Percentiles rank a stretch among this genome's conserved stretches.
Evolutionary conservation across 2,329 filamentous ascomycete species (phyloP).

Genomic region (Clarireedia paspali): DNA sequence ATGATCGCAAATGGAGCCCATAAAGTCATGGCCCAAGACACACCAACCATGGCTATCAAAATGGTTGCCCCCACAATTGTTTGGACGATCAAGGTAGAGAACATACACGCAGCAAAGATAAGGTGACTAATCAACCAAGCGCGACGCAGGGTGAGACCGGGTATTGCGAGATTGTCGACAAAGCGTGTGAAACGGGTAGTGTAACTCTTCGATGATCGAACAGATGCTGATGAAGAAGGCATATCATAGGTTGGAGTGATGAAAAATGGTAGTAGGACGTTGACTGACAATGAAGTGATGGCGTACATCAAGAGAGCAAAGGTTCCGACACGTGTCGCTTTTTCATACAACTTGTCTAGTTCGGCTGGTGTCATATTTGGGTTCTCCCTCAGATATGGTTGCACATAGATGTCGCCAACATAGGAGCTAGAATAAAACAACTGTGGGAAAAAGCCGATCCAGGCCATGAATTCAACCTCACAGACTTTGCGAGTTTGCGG

Average conservation of each 20-base stretch:
- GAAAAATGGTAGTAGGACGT: constrained; percentile 77
- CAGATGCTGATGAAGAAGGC: constrained; percentile 26
- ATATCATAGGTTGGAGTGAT: constrained; percentile 69
- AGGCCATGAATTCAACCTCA: constrained; percentile 74
- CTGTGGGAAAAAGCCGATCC: constrained; percentile 94
- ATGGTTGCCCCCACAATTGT: constrained; percentile 65
- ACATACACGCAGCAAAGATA: constrained; percentile 77
- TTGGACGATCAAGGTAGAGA: constrained; percentile 71
- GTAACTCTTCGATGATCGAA: constrained; percentile 20
- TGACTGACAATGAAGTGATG: constrained; percentile 72
- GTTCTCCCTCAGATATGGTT: constrained; percentile 70
- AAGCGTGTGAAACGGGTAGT: constrained; percentile 27
- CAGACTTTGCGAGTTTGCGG: constrained; percentile 79
- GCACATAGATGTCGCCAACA: constrained; percentile 85
- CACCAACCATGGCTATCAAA: constrained; percentile 73
- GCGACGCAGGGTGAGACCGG: constrained; percentile 76
- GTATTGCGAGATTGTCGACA: constrained; percentile 63
- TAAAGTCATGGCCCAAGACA: constrained; percentile 86
- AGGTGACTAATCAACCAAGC: constrained; percentile 81
- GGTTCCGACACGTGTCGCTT: constrained; percentile 78
- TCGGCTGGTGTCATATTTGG: constrained; percentile 70
- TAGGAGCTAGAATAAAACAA: constrained; percentile 94
- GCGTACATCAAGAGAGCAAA: constrained; percentile 86
- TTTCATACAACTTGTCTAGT: constrained; percentile 73
- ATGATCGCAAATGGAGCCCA: constrained; percentile 97